Conservation (phyloP, 768 basidiomycete species). For the Boletus vinaceobasis region DNA sequence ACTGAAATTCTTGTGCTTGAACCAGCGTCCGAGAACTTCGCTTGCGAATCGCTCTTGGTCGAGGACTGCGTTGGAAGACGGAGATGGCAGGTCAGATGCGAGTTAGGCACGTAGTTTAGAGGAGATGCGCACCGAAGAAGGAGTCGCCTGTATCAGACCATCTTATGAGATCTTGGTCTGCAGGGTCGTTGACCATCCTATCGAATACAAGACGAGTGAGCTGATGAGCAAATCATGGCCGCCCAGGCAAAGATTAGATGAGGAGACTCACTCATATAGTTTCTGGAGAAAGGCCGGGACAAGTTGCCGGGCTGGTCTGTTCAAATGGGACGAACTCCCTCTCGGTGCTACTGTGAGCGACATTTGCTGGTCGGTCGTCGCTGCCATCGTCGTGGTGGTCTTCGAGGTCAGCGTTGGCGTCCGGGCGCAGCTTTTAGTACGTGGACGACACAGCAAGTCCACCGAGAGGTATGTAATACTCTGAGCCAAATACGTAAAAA, state of each 20-base stretch:
- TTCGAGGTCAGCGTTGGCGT: conserved; percentile 4
- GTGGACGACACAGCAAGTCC: conserved; percentile 16
- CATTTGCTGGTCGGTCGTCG: conserved; percentile 55
- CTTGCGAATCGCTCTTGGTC: conserved; percentile 89
- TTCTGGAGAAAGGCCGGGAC: conserved; percentile 91
- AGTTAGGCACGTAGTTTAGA: not conserved
- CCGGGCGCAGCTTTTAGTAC: conserved; percentile 2
- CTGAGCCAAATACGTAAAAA: conserved; percentile 14
- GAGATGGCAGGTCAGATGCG: conserved; percentile 1
- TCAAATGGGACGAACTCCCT: conserved; percentile 38
- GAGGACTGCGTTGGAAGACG: conserved; percentile 52
- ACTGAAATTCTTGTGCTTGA: conserved; percentile 97
- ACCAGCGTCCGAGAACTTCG: conserved; percentile 89
- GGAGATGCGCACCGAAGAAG: conserved; percentile 69
- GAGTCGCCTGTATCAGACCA: conserved; percentile 92
- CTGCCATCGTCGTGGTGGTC: conserved; percentile 25
- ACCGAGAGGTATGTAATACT: not conserved
- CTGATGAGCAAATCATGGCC: conserved; percentile 10
- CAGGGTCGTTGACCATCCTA: conserved; percentile 90
- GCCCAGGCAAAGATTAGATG: conserved; percentile 11
- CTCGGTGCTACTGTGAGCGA: conserved; percentile 49
- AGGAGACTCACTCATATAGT: conserved; percentile 69
- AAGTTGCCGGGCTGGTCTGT: conserved; percentile 45
- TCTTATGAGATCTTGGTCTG: conserved; percentile 78
- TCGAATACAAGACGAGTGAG: conserved; percentile 1